phyloP scores from a whole-genome alignment of 345 rosid genomes.

The Nasturtium officinale region DNA sequence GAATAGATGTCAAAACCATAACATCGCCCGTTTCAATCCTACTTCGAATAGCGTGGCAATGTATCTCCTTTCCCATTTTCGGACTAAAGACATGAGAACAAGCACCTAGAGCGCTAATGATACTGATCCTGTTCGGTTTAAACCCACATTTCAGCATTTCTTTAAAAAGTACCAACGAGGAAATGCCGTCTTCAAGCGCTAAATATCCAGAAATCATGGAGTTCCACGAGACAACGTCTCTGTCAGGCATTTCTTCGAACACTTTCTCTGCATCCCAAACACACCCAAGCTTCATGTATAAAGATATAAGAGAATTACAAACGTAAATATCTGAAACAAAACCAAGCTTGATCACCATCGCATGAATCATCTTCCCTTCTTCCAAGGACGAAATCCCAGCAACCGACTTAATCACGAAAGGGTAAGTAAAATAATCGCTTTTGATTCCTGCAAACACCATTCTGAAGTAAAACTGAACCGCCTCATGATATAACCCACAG shows the following conservation, averaged over 20 bases:
- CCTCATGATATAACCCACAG: conserved; percentile 53
- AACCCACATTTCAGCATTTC: conserved; percentile 53
- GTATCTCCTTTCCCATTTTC: conserved; percentile 66
- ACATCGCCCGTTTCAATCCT: conserved; percentile 50
- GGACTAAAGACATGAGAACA: conserved; percentile 49
- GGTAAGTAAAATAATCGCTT: conserved; percentile 63
- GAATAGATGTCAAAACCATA: conserved; percentile 66
- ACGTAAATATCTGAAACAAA: conserved; percentile 62
- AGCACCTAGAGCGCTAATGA: conserved; percentile 61
- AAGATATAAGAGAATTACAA: conserved; percentile 61
- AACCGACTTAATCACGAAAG: conserved; percentile 72
- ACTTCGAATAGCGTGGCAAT: conserved; percentile 58
- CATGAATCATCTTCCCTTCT: conserved; percentile 62
- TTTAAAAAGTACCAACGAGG: conserved; percentile 48
- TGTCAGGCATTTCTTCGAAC: conserved; percentile 65
- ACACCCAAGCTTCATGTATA: conserved; percentile 61
- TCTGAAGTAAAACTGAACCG: conserved; percentile 46
- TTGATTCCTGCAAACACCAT: conserved; percentile 56
- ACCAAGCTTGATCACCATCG: conserved; percentile 58
- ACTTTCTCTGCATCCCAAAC: conserved; percentile 56
- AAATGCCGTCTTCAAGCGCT: conserved; percentile 51
- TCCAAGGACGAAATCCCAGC: conserved; percentile 43
- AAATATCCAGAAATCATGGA: conserved; percentile 71
- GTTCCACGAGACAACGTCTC: conserved; percentile 85
- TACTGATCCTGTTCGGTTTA: conserved; percentile 55